A percentile compares a stretch with the other conserved stretches of the same genome.
These are phyloP conservation scores for Diaporthe ampelina DNA, from an alignment of 2,329 filamentous ascomycete genomes.

Conservation along the genomic window DNA sequence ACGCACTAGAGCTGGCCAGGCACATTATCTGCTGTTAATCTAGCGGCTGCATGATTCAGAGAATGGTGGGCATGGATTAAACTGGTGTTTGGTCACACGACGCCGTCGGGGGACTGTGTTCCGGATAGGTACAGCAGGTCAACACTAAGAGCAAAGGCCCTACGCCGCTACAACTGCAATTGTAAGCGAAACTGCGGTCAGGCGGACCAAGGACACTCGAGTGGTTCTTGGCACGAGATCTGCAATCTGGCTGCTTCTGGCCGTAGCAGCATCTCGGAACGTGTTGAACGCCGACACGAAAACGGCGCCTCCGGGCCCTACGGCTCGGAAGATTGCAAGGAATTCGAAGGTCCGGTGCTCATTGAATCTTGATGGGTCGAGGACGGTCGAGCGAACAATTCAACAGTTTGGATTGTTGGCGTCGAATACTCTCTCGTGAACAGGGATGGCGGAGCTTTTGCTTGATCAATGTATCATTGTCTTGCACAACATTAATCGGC, in stretches of 20 bases:
- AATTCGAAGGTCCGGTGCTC: not conserved
- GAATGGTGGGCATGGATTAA: not conserved
- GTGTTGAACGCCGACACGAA: not conserved
- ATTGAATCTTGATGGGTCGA: not conserved
- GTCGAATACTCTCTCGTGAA: too few species aligned
- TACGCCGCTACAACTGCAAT: not conserved
- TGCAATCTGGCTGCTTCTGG: not conserved
- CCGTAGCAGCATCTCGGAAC: not conserved
- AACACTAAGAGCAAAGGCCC: not conserved
- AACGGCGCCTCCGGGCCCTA: not conserved
- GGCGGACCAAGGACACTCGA: not conserved
- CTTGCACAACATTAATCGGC: not conserved
- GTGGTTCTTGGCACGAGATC: not conserved
- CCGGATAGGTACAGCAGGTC: not conserved
- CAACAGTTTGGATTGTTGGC: too few species aligned
- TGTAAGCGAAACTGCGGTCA: not conserved
- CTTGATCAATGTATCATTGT: not conserved
- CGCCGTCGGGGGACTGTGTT: not conserved
- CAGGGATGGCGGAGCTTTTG: not conserved
- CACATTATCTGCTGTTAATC: not conserved
- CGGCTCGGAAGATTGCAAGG: not conserved
- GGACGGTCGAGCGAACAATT: not conserved
- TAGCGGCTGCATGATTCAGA: not conserved
- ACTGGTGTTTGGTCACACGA: slow-evolving; percentile 10
- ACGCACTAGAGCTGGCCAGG: not conserved